Evolutionary conservation across 1,284 basidiomycete genomes (phyloP), one percentile per base, ranked within the genome.

Genomic region (Cystobasidium sp.): DNA sequence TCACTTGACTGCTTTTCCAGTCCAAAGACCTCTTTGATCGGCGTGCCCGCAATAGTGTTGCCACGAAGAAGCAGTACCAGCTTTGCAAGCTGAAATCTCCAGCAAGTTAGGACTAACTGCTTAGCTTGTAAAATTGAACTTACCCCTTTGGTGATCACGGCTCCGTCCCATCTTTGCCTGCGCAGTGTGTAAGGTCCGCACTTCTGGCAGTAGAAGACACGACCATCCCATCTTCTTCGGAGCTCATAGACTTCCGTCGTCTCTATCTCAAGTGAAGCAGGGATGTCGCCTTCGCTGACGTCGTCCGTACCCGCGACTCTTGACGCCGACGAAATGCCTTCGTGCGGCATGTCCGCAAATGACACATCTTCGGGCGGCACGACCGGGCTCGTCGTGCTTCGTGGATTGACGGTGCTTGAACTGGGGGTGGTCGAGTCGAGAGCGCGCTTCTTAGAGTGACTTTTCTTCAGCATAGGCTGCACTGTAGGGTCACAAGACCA

Each of bases 401-500:
- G 22, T 62, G 59, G 10, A 41, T 3, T 18, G 37, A 62, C 16
- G 22, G 59, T 20, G 18, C 31, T 39, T 6, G 64, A 52, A 37
- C 0, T 1, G 12, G 64, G 52, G n/a, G 64, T 70, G 6, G 46
- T 24, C 4, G 68, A 51, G 18, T 37, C 43, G 16, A 41, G 20
- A 39, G 49, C 61, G 20, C 58, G 68, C 37, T 70, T 70, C 44
- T 37, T 37, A 20, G 9, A 8, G 12, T 70, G n/a, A 12, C 12
- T 22, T 24, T 44, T 41, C 43, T 58, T 66, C 16, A 73, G 63
- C 14, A 14, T 24, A 20, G 70, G 70, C 46, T 73, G 52, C 9
- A 73, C 63, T 14, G 52, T 56, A 6, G 62, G 14, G 41, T 73
- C 70, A 46, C 70, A 73, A 59, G 70, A 39, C 31, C 66, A 73